Evolutionary conservation across 1,139 yeast genomes (phyloP).

Genomic region (Debaryomyces udenii): DNA sequence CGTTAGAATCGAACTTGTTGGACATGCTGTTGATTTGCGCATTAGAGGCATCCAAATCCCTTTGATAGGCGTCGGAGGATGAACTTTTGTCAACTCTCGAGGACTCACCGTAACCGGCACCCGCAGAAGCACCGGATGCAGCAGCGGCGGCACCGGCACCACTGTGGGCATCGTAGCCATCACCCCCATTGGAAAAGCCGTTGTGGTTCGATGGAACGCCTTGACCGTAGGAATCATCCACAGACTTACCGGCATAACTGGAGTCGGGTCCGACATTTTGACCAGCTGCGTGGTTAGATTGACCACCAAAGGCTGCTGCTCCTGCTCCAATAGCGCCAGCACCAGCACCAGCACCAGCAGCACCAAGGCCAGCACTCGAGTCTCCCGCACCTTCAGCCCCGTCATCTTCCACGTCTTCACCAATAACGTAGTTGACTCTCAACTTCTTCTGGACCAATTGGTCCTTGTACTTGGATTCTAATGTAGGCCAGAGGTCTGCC

Average conservation of each 20-base stretch:
- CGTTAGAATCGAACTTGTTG: constrained; percentile 42
- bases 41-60: constrained; percentile 42
- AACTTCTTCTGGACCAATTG: constrained; percentile 73
- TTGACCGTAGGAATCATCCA: constrained; percentile 19
- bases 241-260: constrained; percentile 16
- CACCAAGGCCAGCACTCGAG: constrained; percentile 19
- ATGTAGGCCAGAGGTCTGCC: constrained; percentile 70
- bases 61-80: constrained; percentile 15
- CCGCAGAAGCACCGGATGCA: constrained; percentile 19
- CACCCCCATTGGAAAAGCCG: constrained; percentile 18
- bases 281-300: constrained; percentile 8
- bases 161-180: constrained; percentile 10
- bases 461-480: constrained; percentile 64
- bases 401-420: constrained; percentile 27
- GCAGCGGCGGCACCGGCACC: constrained; percentile 21
- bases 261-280: constrained; percentile 11
- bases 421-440: constrained; percentile 65
- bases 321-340: constrained; percentile 13
- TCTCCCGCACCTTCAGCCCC: constrained; percentile 14
- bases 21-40: constrained; percentile 46
- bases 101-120: constrained; percentile 9
- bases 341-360: constrained; percentile 17
- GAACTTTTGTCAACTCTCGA: constrained; percentile 12
- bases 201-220: constrained; percentile 21
- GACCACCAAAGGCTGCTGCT: constrained; percentile 7